phyloP scores from a whole-genome alignment of 371 early-diverging fungal species.

The Smittium culicis region DNA sequence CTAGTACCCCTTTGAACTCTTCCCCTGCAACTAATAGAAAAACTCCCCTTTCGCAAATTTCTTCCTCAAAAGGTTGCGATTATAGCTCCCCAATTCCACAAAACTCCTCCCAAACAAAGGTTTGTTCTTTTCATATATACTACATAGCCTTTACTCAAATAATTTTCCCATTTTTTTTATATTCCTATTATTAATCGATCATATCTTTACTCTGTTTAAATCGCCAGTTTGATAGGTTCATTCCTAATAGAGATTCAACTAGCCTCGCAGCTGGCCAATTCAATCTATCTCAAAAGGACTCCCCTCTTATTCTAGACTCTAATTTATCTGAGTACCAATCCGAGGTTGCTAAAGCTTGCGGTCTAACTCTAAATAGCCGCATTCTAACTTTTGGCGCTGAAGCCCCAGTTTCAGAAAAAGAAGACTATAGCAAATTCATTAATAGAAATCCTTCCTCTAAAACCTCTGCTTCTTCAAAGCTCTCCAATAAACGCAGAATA shows the following conservation, averaged over 20 bases:
- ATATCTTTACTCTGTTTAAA: too few relatives aligned
- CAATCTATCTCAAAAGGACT: slow-evolving; percentile 30
- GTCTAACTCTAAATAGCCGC: slow-evolving; percentile 50
- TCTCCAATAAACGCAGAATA: slow-evolving; percentile 20
- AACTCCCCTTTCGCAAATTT: too few relatives aligned
- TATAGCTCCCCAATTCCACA: too few relatives aligned
- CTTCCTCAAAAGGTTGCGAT: too few relatives aligned
- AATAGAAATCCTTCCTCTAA: slow-evolving; percentile 10
- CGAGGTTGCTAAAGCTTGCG: slow-evolving; percentile 62
- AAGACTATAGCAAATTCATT: slow-evolving; percentile 28
- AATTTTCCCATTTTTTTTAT: too few relatives aligned
- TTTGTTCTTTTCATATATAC: too few relatives aligned
- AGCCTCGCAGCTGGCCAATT: slow-evolving; percentile 48
- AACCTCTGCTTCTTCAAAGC: slow-evolving; percentile 14
- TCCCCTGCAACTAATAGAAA: too few relatives aligned
- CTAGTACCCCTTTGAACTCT: too few relatives aligned
- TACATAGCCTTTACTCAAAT: too few relatives aligned
- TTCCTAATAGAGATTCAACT: slow-evolving; percentile 49
- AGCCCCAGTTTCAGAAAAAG: slow-evolving; percentile 44
- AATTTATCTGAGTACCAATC: slow-evolving; percentile 47
- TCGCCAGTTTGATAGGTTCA: slow-evolving; percentile 66
- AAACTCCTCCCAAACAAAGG: too few relatives aligned
- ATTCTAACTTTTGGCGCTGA: slow-evolving; percentile 58
- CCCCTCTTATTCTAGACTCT: slow-evolving; percentile 31
- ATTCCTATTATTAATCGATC: too few relatives aligned